A percentile compares a stretch with the other conserved stretches of the same genome.
These are phyloP conservation scores for Arxiozyma slooffiae DNA, from an alignment of 1,139 yeast genomes.

Conservation along the genomic window DNA sequence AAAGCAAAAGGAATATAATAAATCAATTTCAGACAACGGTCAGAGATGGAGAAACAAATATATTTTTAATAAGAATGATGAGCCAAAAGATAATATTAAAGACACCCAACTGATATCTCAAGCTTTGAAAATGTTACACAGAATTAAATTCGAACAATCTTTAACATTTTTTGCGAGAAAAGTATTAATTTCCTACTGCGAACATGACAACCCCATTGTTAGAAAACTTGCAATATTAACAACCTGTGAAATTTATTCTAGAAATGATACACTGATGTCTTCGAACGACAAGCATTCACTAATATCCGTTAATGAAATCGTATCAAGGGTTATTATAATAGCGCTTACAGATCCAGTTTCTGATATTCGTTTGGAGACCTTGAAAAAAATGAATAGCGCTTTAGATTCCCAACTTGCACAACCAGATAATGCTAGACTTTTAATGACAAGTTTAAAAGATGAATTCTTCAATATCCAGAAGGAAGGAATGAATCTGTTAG, in stretches of 20 bases:
- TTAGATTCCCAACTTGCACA: slow-evolving; percentile 92
- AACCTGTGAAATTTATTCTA: slow-evolving; percentile 65
- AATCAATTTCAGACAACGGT: slow-evolving; percentile 60
- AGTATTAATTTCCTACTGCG: slow-evolving; percentile 72
- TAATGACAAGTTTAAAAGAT: slow-evolving; percentile 86
- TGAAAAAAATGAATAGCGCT: slow-evolving; percentile 59
- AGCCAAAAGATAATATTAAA: slow-evolving; percentile 26
- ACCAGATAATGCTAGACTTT: slow-evolving; percentile 75
- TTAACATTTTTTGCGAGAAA: slow-evolving; percentile 79
- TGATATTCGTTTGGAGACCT: slow-evolving; percentile 72
- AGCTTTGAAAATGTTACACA: slow-evolving; percentile 50
- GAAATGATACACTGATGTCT: slow-evolving; percentile 35
- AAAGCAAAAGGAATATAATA: slow-evolving; percentile 34
- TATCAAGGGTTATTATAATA: slow-evolving; percentile 68
- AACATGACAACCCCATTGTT: slow-evolving; percentile 68
- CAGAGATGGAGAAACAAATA: slow-evolving; percentile 66
- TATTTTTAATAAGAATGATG: slow-evolving; percentile 49
- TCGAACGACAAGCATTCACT: slow-evolving; percentile 34
- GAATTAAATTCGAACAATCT: slow-evolving; percentile 66
- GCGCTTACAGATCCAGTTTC: slow-evolving; percentile 87
- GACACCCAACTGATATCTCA: slow-evolving; percentile 30
- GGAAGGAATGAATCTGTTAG: slow-evolving; percentile 70
- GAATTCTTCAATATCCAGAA: slow-evolving; percentile 77
- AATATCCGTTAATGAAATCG: slow-evolving; percentile 73
- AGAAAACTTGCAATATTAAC: slow-evolving; percentile 80